Conservation (phyloP, 2,329 filamentous ascomycete species). For the Neonectria faginata region DNA sequence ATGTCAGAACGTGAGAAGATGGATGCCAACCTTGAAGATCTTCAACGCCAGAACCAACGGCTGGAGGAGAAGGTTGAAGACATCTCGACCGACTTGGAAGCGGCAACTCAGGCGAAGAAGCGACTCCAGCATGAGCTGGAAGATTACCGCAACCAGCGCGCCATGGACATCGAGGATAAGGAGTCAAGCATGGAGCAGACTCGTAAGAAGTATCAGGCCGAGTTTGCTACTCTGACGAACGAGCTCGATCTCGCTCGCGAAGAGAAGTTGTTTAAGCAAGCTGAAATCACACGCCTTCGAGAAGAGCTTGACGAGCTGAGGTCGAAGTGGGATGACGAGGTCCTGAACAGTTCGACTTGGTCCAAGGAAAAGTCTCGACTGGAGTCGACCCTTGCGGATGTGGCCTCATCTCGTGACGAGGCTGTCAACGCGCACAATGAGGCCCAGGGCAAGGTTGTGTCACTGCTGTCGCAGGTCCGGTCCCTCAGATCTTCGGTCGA, state of each 20-base stretch:
- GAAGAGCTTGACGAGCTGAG: conserved; percentile 95
- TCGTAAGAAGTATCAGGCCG: conserved; percentile 94
- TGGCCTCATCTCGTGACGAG: conserved; percentile 92
- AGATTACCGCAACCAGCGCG: conserved; percentile 94
- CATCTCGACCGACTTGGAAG: conserved; percentile 87
- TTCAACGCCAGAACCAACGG: conserved; percentile 89
- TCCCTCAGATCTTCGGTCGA: conserved; percentile 86
- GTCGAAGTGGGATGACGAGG: conserved; percentile 98
- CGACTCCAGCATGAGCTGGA: conserved; percentile 96
- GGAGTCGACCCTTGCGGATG: conserved; percentile 88
- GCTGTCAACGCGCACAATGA: conserved; percentile 94
- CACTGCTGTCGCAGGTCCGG: conserved; percentile 89
- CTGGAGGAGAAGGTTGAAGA: conserved; percentile 94
- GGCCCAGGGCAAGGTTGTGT: conserved; percentile 92
- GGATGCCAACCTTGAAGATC: conserved; percentile 86
- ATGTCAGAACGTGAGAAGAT: conserved; percentile 94
- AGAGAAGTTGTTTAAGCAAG: conserved; percentile 85
- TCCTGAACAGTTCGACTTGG: conserved; percentile 97
- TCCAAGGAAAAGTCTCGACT: conserved; percentile 96
- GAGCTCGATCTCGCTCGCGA: conserved; percentile 95
- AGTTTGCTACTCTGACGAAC: conserved; percentile 88
- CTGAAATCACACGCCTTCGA: conserved; percentile 87
- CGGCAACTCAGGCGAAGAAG: conserved; percentile 89
- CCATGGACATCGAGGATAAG: conserved; percentile 97
- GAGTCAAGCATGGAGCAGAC: conserved; percentile 97